phyloP scores from a whole-genome alignment of 139 green algal genomes.

The Micractinium sp. region DNA sequence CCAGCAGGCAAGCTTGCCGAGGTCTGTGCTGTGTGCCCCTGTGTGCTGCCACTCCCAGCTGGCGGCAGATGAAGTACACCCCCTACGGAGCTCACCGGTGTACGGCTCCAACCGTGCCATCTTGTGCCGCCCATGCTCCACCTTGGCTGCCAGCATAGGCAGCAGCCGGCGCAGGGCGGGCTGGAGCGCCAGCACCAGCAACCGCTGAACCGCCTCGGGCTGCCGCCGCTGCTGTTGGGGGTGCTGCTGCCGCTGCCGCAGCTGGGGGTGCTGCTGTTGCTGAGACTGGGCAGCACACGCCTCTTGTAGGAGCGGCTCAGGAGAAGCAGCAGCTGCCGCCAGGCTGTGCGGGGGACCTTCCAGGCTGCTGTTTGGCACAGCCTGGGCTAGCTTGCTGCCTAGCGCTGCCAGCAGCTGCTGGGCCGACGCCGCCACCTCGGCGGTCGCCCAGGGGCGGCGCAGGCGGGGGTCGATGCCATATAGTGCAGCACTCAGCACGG shows the following conservation, averaged over 20 bases:
- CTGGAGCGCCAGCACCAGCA: neutral
- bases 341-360: neutral
- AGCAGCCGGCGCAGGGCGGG: neutral
- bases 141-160: neutral
- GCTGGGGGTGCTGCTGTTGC: neutral
- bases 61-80: too few relatives aligned
- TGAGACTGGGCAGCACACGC: neutral
- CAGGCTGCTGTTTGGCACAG: neutral
- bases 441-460: slow-evolving; percentile 6
- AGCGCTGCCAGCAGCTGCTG: neutral
- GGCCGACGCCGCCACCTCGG: neutral
- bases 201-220: neutral
- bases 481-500: neutral
- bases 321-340: neutral
- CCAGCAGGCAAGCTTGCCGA: too few relatives aligned
- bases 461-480: slow-evolving; percentile 1
- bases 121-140: slow-evolving; percentile 12
- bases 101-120: slow-evolving; percentile 11
- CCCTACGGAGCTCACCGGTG: neutral
- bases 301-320: neutral
- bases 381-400: neutral
- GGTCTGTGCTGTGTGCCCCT: too few relatives aligned
- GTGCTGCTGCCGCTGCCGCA: neutral
- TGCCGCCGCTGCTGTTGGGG: neutral
- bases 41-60: too few relatives aligned